A percentile compares a stretch with the other conserved stretches of the same genome.
Conservation (phyloP, 768 basidiomycete genomes). For the Crucibulum laeve region DNA sequence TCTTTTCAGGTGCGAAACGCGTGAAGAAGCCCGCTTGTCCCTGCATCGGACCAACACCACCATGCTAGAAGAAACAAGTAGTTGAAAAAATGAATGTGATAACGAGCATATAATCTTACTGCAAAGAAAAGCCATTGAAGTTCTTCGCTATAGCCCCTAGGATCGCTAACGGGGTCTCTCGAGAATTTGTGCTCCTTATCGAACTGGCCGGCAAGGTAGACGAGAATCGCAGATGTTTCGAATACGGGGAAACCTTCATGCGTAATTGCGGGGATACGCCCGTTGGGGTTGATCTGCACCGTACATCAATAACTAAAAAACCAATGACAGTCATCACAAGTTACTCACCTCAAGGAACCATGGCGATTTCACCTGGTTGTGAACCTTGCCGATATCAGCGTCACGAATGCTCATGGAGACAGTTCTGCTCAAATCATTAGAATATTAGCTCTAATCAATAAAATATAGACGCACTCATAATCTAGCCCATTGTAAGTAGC, state of each 20-base stretch:
- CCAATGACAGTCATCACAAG: constrained; percentile 48
- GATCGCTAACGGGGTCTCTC: constrained; percentile 49
- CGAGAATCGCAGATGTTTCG: constrained; percentile 75
- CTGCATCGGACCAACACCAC: constrained; percentile 84
- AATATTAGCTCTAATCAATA: no score
- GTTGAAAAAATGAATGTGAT: background rate
- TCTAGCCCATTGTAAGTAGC: no score
- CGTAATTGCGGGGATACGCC: constrained; percentile 61
- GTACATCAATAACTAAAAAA: no score
- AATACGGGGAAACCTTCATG: constrained; percentile 64
- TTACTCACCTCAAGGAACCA: background rate
- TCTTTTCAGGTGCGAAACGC: constrained; percentile 54
- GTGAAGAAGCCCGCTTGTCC: constrained; percentile 79
- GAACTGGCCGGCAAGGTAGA: constrained; percentile 80
- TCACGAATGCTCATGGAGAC: background rate
- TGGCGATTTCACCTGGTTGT: no score
- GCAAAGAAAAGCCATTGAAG: constrained; percentile 88
- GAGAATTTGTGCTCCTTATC: constrained; percentile 69
- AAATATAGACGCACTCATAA: no score
- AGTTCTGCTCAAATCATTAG: no score
- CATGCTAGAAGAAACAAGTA: constrained; percentile 43
- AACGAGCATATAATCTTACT: no score
- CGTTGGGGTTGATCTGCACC: constrained; percentile 70
- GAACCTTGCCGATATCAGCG: background rate
- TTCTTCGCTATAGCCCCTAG: constrained; percentile 64